phyloP scores from a whole-genome alignment of 108 stramenopile genomes.

The Aurantiochytrium sp. region DNA sequence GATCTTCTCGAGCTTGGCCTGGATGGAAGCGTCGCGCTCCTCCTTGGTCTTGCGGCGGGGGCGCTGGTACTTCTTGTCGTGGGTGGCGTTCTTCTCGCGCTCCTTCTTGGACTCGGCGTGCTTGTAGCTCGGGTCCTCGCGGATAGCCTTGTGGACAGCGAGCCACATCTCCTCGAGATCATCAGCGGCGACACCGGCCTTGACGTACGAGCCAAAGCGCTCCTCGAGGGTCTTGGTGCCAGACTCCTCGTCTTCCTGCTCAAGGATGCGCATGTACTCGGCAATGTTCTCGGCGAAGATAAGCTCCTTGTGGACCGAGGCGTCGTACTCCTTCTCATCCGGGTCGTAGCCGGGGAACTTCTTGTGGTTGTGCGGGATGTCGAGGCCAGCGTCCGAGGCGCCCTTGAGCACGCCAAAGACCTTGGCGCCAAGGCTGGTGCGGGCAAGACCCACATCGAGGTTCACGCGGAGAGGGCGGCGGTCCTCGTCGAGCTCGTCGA shows the following conservation, averaged over 20 bases:
- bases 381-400: constrained; percentile 94
- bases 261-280: constrained; percentile 57
- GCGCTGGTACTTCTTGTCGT: constrained; percentile 89
- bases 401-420: constrained; percentile 97
- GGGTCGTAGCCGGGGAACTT: constrained; percentile 98
- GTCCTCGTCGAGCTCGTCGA: constrained; percentile 96
- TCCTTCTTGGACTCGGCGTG: constrained; percentile 68
- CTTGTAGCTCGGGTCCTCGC: constrained; percentile 74
- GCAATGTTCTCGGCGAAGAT: constrained; percentile 86
- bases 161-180: constrained; percentile 76
- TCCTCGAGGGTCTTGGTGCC: constrained; percentile 42
- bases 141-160: constrained; percentile 87
- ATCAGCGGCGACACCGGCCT: constrained; percentile 70
- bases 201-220: constrained; percentile 63
- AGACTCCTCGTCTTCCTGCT: constrained; percentile 33
- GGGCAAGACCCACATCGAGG: constrained; percentile 88
- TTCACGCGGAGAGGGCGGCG: constrained; percentile 85
- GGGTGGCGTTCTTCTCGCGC: constrained; percentile 57
- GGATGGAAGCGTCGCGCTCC: constrained; percentile 83
- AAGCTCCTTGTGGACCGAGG: constrained; percentile 87
- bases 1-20: constrained; percentile 91
- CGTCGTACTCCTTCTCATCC: constrained; percentile 93
- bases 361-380: constrained; percentile 94
- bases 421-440: constrained; percentile 91
- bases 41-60: constrained; percentile 79